phyloP scores from a whole-genome alignment of 257 asterid genomes.

The Solanum lignicaule region DNA sequence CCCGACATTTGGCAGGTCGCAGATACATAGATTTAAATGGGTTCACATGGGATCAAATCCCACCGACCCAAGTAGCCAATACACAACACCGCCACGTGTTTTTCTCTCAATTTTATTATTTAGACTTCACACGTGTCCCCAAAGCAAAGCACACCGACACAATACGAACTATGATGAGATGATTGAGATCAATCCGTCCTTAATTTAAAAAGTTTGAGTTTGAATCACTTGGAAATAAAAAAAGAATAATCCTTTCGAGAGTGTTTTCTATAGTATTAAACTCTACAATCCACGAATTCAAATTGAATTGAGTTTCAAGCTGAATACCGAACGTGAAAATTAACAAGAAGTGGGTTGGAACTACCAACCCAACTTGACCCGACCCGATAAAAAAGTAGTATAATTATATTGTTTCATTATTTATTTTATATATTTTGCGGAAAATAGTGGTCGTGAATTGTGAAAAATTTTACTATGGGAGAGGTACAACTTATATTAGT shows the following conservation, averaged over 20 bases:
- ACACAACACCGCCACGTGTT: background rate
- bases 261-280: too few species aligned
- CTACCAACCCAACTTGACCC: background rate
- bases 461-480: too few species aligned
- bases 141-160: background rate
- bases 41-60: background rate
- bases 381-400: background rate
- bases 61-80: background rate
- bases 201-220: background rate
- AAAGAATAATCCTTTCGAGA: too few species aligned
- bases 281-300: accelerated
- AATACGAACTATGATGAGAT: too few species aligned
- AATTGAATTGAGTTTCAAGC: background rate
- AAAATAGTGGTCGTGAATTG: background rate
- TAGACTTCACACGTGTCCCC: background rate
- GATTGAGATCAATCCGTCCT: too few species aligned
- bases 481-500: too few species aligned
- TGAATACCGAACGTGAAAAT: background rate
- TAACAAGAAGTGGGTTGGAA: background rate
- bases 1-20: background rate
- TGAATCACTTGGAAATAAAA: background rate
- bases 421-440: background rate
- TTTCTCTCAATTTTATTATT: background rate
- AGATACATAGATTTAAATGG: background rate
- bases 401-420: background rate